phyloP scores from a whole-genome alignment of 192 early-diverging fungal genomes.

The Linnemannia elongata region DNA sequence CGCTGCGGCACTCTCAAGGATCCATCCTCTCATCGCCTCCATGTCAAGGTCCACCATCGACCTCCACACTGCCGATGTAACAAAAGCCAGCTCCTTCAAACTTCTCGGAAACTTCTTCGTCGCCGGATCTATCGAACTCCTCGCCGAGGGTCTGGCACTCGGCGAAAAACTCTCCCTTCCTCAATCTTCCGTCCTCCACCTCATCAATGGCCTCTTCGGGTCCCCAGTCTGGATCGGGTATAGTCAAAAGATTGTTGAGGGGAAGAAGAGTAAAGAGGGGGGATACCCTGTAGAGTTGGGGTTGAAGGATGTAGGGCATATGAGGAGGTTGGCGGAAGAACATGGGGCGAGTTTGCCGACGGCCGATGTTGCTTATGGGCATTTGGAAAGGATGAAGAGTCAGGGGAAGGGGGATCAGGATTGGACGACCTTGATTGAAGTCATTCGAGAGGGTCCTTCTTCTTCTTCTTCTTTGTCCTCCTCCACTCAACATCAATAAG shows the following conservation, averaged over 20 bases:
- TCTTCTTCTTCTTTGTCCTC: not conserved
- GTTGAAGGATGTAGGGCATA: conserved; percentile 64
- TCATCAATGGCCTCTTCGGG: conserved; percentile 67
- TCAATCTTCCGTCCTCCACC: conserved; percentile 63
- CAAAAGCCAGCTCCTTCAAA: conserved; percentile 67
- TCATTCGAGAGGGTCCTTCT: not conserved
- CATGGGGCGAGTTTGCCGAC: conserved; percentile 54
- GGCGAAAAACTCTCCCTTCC: conserved; percentile 62
- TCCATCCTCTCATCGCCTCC: conserved; percentile 57
- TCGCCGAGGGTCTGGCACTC: conserved; percentile 75
- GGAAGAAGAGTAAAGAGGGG: conserved; percentile 19
- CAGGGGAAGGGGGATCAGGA: conserved; percentile 32
- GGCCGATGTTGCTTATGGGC: conserved; percentile 32
- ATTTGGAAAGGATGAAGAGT: conserved; percentile 27
- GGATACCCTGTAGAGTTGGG: conserved; percentile 57
- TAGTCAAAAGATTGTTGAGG: conserved; percentile 57
- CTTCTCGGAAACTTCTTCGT: conserved; percentile 80
- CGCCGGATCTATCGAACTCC: conserved; percentile 64
- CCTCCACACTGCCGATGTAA: conserved; percentile 60
- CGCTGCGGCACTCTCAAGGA: conserved; percentile 48
- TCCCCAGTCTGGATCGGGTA: conserved; percentile 62
- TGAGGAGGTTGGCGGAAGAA: conserved; percentile 51
- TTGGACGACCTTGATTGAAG: conserved; percentile 36
- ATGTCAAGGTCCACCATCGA: conserved; percentile 65
- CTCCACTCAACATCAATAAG: too few relatives aligned